phyloP scores from a whole-genome alignment of 2,329 filamentous ascomycete species.

The Colletotrichum orbiculare region DNA sequence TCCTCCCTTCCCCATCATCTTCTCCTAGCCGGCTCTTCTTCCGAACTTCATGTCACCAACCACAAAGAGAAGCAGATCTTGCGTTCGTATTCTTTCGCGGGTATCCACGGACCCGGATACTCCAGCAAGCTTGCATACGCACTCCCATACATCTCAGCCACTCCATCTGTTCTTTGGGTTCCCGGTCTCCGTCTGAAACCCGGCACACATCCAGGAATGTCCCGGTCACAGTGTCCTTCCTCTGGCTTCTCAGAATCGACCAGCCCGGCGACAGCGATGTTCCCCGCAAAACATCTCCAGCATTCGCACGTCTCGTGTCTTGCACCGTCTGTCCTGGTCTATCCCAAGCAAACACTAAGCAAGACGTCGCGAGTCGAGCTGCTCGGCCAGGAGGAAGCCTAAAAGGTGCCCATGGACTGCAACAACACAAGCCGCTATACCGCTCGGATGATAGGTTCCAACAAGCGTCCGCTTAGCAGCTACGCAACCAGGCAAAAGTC shows the following conservation, averaged over 20 bases:
- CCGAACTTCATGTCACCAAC: background rate
- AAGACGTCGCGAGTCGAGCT: slow-evolving; percentile 20
- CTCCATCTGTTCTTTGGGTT: slow-evolving; percentile 26
- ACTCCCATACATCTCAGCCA: slow-evolving; percentile 29
- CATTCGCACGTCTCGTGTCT: slow-evolving; percentile 21
- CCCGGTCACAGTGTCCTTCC: slow-evolving; percentile 8
- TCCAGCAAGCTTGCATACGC: background rate
- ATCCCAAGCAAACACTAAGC: slow-evolving; percentile 5
- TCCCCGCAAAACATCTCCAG: slow-evolving; percentile 26
- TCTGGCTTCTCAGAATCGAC: background rate
- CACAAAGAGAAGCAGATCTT: slow-evolving; percentile 25
- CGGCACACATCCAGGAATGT: slow-evolving; percentile 18
- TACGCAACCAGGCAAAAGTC: background rate
- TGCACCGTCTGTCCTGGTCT: slow-evolving; percentile 4
- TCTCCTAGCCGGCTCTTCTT: slow-evolving; percentile 1
- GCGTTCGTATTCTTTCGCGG: slow-evolving; percentile 5
- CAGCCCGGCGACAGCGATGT: slow-evolving; percentile 17
- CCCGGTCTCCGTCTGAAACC: slow-evolving; percentile 34
- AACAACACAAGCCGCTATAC: slow-evolving; percentile 18
- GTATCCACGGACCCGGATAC: background rate
- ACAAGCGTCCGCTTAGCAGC: slow-evolving; percentile 2
- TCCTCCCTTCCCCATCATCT: slow-evolving; percentile 23
- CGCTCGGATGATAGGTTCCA: slow-evolving; percentile 7
- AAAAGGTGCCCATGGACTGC: slow-evolving; percentile 10
- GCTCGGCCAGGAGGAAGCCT: background rate